Conservation (phyloP, 495 filamentous ascomycete species). For the Amniculicola lignicola region DNA sequence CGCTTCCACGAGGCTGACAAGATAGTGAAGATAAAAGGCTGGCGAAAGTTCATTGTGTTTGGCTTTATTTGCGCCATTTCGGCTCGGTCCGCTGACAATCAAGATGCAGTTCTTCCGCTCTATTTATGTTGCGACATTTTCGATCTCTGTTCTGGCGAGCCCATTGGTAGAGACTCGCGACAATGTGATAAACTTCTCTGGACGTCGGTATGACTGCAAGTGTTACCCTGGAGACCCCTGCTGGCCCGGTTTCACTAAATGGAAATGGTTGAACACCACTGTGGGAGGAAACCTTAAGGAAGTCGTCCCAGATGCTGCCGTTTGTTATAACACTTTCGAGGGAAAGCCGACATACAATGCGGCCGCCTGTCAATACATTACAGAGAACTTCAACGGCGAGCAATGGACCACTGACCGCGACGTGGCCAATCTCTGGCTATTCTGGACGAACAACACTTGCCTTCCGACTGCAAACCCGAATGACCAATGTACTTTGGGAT, state of each 20-base stretch:
- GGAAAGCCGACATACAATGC: slow-evolving; percentile 14
- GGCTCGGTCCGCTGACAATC: too few relatives aligned
- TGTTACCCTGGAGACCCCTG: slow-evolving; percentile 19
- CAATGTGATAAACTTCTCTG: neutral
- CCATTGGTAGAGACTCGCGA: neutral
- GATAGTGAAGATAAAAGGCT: too few relatives aligned
- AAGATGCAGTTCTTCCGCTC: too few relatives aligned
- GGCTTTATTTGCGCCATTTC: too few relatives aligned
- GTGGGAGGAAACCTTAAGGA: slow-evolving; percentile 5
- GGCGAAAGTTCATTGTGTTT: too few relatives aligned
- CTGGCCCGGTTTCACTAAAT: slow-evolving; percentile 10
- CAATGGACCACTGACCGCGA: slow-evolving; percentile 12
- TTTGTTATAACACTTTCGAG: slow-evolving; percentile 19
- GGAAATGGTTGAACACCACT: slow-evolving; percentile 9
- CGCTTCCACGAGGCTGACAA: too few relatives aligned
- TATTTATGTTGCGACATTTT: too few relatives aligned
- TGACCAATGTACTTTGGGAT: slow-evolving; percentile 5
- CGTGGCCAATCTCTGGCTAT: slow-evolving; percentile 12
- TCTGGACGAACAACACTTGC: slow-evolving; percentile 21
- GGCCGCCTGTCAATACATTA: slow-evolving; percentile 1
- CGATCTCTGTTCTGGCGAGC: neutral
- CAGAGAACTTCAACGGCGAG: neutral
- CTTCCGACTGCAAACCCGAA: neutral
- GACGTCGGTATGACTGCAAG: slow-evolving; percentile 13
- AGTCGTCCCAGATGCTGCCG: slow-evolving; percentile 7